Evolutionary conservation across 495 filamentous ascomycete genomes (phyloP), one percentile per base, ranked within the genome.

Genomic region (Trichoderma virens): DNA sequence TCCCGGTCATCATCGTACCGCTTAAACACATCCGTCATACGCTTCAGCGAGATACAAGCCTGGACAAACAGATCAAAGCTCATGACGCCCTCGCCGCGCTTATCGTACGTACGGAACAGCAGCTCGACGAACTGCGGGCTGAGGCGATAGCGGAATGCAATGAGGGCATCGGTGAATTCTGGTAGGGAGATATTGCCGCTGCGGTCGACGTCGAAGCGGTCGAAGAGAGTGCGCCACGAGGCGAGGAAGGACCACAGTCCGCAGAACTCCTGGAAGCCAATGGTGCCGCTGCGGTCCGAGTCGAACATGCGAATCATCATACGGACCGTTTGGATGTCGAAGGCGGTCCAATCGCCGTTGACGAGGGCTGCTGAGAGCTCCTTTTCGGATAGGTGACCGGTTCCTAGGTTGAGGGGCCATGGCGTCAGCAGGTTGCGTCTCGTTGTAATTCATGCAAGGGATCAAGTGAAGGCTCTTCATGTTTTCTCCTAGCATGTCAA

Each of bases 261-360:
- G 71, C 90, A 94, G 69, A 98, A 98, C 75, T 98, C 94, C 67
- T 96, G 88, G 73, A 97, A 98, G 60, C 86, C 90, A 71, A 98
- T 96, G 6, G 86, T 90, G 59, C 93, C 92, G 63, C 84, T 89
- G 64, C 90, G 88, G 78, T 97, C 89, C 67, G 81, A 86, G 78
- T 98, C 94, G 76, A 98, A 98, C 94, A 98, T 98, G 71, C 88
- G 86, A 66, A 98, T 97, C 94, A 98, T 98, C 91, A 97, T 95
- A 66, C 88, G 88, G 64, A 98, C 91, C 3, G 94, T 98, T 68
- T 96, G 90, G n/a, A 88, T 86, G 76, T 98, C 95, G 74, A 98
- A 98, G 5, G 89, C 83, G 5, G 90, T 89, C 82, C 87, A 98
- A 79, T 98, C 94, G 51, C 92, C 93, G 74, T 98, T 98, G 45